These are phyloP conservation scores for Aurinia saxatilis DNA, from an alignment of 345 rosid species.

Conservation along the genomic window DNA sequence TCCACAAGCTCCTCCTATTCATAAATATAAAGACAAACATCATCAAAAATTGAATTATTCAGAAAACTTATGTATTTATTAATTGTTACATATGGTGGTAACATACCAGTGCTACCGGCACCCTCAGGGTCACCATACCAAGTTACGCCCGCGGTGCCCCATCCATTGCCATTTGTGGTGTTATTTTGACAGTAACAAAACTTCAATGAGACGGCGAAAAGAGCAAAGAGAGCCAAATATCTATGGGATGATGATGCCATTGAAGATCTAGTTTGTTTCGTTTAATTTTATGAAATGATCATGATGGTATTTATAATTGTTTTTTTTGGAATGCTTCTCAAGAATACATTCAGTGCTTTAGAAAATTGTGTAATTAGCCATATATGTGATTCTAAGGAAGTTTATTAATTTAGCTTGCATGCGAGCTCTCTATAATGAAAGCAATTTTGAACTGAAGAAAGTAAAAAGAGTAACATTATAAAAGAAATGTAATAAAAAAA, in stretches of 20 bases:
- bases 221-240: neutral
- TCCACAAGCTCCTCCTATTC: constrained; percentile 83
- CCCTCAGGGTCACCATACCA: constrained; percentile 58
- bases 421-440: too few species aligned
- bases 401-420: too few species aligned
- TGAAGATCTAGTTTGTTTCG: neutral
- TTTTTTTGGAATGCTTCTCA: neutral
- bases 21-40: neutral
- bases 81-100: neutral
- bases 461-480: too few species aligned
- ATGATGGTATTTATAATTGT: neutral
- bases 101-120: constrained; percentile 47
- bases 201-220: neutral
- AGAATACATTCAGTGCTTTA: neutral
- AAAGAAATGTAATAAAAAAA: too few species aligned
- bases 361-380: neutral
- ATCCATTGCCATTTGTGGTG: neutral
- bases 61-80: too few species aligned
- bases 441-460: too few species aligned
- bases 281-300: neutral
- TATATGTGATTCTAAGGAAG: neutral
- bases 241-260: constrained; percentile 9
- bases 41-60: neutral
- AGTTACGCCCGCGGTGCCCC: constrained; percentile 45
- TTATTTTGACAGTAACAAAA: constrained; percentile 13